Percentiles rank a stretch among this genome's conserved stretches.
phyloP scores from a whole-genome alignment of 352 stramenopile genomes.

The Pseudoperonospora humuli region DNA sequence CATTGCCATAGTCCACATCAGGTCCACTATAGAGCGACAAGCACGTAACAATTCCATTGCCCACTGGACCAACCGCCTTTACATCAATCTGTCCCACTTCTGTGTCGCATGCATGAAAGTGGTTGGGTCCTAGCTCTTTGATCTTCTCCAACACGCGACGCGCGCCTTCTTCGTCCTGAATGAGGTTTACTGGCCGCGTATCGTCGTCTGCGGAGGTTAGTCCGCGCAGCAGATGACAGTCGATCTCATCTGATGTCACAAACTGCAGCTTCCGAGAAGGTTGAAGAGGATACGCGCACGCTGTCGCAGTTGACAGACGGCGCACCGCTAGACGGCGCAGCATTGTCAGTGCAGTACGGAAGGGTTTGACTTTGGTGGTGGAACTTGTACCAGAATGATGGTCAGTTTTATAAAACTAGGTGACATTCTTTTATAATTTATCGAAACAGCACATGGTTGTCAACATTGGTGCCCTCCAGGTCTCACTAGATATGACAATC shows the following conservation, averaged over 20 bases:
- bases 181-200: conserved; percentile 58
- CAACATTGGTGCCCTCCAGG: no score
- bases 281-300: neutral
- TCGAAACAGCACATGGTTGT: neutral
- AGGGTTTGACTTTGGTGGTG: neutral
- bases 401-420: neutral
- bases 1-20: conserved; percentile 95
- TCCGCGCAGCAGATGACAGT: conserved; percentile 41
- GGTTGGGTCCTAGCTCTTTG: conserved; percentile 41
- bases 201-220: conserved; percentile 65
- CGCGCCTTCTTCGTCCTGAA: conserved; percentile 63
- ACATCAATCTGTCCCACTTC: conserved; percentile 97
- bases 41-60: conserved; percentile 97
- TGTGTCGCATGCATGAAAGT: conserved; percentile 95
- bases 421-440: neutral
- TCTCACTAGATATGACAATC: no score
- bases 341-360: neutral
- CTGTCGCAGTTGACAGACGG: conserved; percentile 8
- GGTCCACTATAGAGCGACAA: conserved; percentile 94
- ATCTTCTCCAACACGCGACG: conserved; percentile 58
- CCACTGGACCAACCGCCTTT: conserved; percentile 89
- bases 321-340: conserved; percentile 7
- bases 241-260: conserved; percentile 66
- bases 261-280: conserved; percentile 30
- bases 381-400: conserved; percentile 1